A percentile compares a stretch with the other conserved stretches of the same genome.
phyloP scores from a whole-genome alignment of 192 early-diverging fungal genomes.

The Paraglomus brasilianum region DNA sequence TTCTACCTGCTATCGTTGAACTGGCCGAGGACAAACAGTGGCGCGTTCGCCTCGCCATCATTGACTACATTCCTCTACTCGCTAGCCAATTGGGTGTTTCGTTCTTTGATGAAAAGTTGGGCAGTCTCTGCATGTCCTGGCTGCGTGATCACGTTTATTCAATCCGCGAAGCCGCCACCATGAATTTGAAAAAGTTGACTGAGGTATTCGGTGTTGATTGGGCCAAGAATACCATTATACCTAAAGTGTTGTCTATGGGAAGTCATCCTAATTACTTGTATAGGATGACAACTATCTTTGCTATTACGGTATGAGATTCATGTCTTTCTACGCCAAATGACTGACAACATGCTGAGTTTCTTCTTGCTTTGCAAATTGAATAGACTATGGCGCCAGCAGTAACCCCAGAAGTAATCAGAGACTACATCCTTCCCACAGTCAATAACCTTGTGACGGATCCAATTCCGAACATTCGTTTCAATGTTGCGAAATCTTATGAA shows the following conservation, averaged over 20 bases:
- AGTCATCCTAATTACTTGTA: constrained; percentile 94
- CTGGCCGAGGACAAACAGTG: constrained; percentile 99
- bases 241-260: constrained; percentile 89
- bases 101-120: constrained; percentile 97
- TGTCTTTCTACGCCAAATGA: background rate
- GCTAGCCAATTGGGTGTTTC: constrained; percentile 92
- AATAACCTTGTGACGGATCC: constrained; percentile 83
- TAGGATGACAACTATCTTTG: constrained; percentile 98
- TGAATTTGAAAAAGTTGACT: constrained; percentile 91
- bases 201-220: constrained; percentile 99
- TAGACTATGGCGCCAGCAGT: constrained; percentile 87
- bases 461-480: constrained; percentile 99
- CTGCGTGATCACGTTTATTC: constrained; percentile 95
- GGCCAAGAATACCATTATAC: constrained; percentile 92
- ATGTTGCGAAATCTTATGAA: constrained; percentile 94
- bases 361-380: background rate
- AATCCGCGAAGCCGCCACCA: constrained; percentile 95
- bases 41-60: constrained; percentile 98
- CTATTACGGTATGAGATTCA: constrained; percentile 69
- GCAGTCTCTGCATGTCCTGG: constrained; percentile 97
- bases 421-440: constrained; percentile 86
- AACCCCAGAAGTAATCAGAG: constrained; percentile 83
- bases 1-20: constrained; percentile 97
- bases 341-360: constrained; percentile 1
- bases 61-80: constrained; percentile 97